Evolutionary conservation across 2,329 filamentous ascomycete genomes (phyloP).

Genomic region (Annulohypoxylon truncatum): DNA sequence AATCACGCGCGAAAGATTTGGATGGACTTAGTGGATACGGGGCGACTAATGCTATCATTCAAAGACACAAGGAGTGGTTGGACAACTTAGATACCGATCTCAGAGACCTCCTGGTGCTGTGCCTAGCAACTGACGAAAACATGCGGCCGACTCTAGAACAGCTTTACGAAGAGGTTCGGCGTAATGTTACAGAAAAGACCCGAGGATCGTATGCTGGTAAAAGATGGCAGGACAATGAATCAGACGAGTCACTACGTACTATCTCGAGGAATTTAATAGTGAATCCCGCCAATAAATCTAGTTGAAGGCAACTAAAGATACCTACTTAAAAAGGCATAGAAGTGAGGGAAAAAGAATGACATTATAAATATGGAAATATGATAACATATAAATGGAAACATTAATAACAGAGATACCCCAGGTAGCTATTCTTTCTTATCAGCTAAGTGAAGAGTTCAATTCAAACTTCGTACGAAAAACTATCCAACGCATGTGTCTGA

Average conservation of each 20-base stretch:
- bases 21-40: constrained; percentile 18
- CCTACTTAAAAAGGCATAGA: no score
- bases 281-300: neutral
- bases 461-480: no score
- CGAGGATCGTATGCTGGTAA: constrained; percentile 5
- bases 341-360: no score
- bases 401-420: no score
- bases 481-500: no score
- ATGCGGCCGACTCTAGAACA: constrained; percentile 36
- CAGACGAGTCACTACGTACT: constrained; percentile 5
- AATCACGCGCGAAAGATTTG: constrained; percentile 25
- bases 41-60: neutral
- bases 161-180: constrained; percentile 33
- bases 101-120: constrained; percentile 33
- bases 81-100: constrained; percentile 39
- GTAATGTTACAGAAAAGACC: constrained; percentile 12
- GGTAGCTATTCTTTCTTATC: no score
- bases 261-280: constrained; percentile 10
- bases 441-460: no score
- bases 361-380: no score
- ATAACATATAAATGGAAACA: no score
- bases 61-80: constrained; percentile 27
- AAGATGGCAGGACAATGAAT: constrained; percentile 21
- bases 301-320: no score
- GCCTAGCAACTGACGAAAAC: constrained; percentile 17